A percentile compares a stretch with the other conserved stretches of the same genome.
Conservation (phyloP, 1,284 basidiomycete species). For the Ceratobasidium sp. region DNA sequence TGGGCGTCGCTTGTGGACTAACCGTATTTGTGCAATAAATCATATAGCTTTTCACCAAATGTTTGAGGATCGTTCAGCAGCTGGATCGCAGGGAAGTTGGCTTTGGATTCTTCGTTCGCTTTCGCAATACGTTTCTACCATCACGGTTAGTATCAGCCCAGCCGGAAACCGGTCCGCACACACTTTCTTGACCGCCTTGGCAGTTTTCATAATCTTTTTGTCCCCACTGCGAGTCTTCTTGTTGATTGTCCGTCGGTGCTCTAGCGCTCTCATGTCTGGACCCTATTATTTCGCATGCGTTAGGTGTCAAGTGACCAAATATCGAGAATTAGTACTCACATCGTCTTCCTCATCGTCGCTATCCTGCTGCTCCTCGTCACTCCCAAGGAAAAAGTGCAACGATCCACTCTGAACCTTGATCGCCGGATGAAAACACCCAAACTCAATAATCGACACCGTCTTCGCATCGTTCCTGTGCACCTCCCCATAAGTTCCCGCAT, state of each 20-base stretch:
- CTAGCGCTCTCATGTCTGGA: slow-evolving; percentile 77
- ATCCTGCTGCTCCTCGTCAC: slow-evolving; percentile 77
- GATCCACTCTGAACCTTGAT: slow-evolving; percentile 96
- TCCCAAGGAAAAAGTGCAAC: slow-evolving; percentile 97
- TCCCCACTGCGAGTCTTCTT: slow-evolving; percentile 88
- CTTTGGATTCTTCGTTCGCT: slow-evolving; percentile 63
- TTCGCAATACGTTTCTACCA: slow-evolving; percentile 70
- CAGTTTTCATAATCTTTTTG: slow-evolving; percentile 79
- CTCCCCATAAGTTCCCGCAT: neutral
- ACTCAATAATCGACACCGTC: slow-evolving; percentile 91
- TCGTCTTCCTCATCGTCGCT: slow-evolving; percentile 78
- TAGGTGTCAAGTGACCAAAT: too few species aligned
- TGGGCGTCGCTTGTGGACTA: slow-evolving; percentile 35
- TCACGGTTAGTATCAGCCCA: slow-evolving; percentile 1
- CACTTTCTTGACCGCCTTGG: slow-evolving; percentile 80
- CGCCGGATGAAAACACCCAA: slow-evolving; percentile 95
- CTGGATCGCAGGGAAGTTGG: slow-evolving; percentile 95
- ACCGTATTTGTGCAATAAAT: slow-evolving; percentile 81
- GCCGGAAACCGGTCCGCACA: slow-evolving; percentile 46
- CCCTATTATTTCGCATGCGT: slow-evolving; percentile 58
- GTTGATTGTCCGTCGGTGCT: slow-evolving; percentile 88
- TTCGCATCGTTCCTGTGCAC: slow-evolving; percentile 85
- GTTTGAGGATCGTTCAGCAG: slow-evolving; percentile 96
- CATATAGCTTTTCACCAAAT: slow-evolving; percentile 95
- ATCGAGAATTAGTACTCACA: slow-evolving; percentile 56